Evolutionary conservation across 495 filamentous ascomycete genomes (phyloP).

Genomic region (Usnea hakonensis): DNA sequence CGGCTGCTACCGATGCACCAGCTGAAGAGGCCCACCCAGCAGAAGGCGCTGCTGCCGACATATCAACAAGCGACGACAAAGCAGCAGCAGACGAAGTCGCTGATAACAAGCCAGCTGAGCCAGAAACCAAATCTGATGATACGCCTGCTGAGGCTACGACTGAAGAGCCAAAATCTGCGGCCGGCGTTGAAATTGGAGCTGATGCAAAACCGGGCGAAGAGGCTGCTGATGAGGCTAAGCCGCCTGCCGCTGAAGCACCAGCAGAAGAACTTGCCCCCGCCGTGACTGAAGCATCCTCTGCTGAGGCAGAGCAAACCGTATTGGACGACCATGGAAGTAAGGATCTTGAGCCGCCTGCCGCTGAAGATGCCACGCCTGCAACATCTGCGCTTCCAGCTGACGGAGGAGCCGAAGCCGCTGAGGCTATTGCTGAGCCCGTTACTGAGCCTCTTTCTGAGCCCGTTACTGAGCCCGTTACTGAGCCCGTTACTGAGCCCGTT

Average conservation of each 20-base stretch:
- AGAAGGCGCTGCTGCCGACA: background rate
- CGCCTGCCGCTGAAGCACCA: conserved; percentile 18
- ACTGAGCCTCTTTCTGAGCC: conserved; percentile 1
- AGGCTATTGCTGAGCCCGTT: background rate
- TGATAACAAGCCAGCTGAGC: background rate
- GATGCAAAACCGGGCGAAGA: conserved; percentile 5
- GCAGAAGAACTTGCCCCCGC: conserved; percentile 9
- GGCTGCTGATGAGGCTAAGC: conserved; percentile 39
- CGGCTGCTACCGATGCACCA: conserved; percentile 1
- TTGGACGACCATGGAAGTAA: background rate
- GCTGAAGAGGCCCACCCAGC: conserved; percentile 5
- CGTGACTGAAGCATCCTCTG: background rate
- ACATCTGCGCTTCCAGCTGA: background rate
- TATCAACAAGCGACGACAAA: background rate
- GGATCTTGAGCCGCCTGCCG: background rate
- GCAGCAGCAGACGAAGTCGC: background rate
- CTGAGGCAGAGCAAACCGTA: background rate
- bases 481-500: background rate
- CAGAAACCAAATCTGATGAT: background rate
- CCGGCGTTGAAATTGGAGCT: background rate
- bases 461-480: conserved; percentile 1
- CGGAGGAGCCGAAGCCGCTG: background rate
- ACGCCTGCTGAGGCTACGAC: background rate
- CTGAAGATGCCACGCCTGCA: conserved; percentile 4
- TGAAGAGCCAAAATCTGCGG: background rate